Evolutionary conservation across 2,329 filamentous ascomycete species (phyloP), one percentile per base, ranked within the genome.

Genomic region (Sclerotinia sclerotiorum): DNA sequence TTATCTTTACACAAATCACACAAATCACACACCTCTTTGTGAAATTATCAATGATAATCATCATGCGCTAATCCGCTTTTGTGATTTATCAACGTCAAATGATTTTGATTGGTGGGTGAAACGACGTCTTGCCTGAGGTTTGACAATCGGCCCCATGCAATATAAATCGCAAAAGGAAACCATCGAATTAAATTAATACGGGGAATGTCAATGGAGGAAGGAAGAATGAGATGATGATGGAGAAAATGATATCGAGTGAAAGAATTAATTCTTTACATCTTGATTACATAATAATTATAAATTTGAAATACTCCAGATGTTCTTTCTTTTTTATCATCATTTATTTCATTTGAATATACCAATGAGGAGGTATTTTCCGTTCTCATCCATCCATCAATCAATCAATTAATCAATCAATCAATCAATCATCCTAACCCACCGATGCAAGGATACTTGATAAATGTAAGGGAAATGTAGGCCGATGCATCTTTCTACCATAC

Each of bases 81-180:
- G 52, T 46, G 2, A 10, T 62, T 24, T 61, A 19, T 42, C 65
- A 67, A 67, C 65, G 65, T 67, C 65, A 62, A 67, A 32, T 54
- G 11, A 7, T 29, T 54, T 42, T 61, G 2, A 67, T 67, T 67
- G 65, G 56, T 2, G 2, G 0, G 3, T 1, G 5, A 17, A 62
- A 54, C 44, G 65, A 52, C 3, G 0, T 61, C 2, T 1, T 35
- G 55, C 55, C 56, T 62, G 29, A 61, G 46, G 56, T 39, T 61
- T 13, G 6, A 17, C 3, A 56, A 3, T 21, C 29, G 35, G 24
- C 55, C 65, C 65, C 65, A 61, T 60, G 65, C 56, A 67, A 67
- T 67, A 67, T 67, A 67, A 67, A 67, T 67, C 55, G 56, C 55
- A 52, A 61, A 39, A 42, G 46, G 61, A 52, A 64, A 52, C 13